A percentile compares a stretch with the other conserved stretches of the same genome.
phyloP scores from a whole-genome alignment of 148 eudicot genomes.

The Rhododendron henanense region DNA sequence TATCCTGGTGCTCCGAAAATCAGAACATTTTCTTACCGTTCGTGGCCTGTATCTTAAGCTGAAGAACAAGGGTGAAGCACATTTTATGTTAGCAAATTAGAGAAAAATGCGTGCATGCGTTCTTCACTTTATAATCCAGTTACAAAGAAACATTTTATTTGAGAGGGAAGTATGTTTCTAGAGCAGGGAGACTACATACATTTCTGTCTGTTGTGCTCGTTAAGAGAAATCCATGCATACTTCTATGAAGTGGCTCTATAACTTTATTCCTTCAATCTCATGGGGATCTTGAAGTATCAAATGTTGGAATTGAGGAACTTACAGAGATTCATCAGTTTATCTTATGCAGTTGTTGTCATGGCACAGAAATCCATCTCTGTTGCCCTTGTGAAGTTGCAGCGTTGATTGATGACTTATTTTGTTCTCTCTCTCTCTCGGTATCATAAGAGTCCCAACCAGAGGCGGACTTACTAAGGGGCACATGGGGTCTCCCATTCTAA shows the following conservation, averaged over 20 bases:
- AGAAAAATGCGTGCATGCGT: neutral
- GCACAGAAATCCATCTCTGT: neutral
- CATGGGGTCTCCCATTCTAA: too few species aligned
- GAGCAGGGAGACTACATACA: neutral
- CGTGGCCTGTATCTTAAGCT: neutral
- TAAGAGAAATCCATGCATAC: neutral
- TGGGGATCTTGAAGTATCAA: neutral
- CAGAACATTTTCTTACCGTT: neutral
- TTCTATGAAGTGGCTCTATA: neutral
- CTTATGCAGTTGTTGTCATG: neutral
- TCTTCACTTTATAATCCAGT: neutral
- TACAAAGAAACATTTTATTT: neutral
- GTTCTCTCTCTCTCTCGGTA: too few species aligned
- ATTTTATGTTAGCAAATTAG: neutral
- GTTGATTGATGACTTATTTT: too few species aligned
- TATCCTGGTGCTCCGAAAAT: neutral
- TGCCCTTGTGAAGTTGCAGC: neutral
- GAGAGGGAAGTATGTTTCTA: neutral
- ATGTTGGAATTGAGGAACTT: neutral
- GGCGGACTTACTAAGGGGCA: too few species aligned
- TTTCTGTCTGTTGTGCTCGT: neutral
- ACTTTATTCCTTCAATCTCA: neutral
- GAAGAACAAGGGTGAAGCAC: neutral
- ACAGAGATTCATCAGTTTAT: neutral
- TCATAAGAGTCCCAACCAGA: too few species aligned